phyloP scores from a whole-genome alignment of 352 stramenopile genomes.

The Phytophthora tubulina region DNA sequence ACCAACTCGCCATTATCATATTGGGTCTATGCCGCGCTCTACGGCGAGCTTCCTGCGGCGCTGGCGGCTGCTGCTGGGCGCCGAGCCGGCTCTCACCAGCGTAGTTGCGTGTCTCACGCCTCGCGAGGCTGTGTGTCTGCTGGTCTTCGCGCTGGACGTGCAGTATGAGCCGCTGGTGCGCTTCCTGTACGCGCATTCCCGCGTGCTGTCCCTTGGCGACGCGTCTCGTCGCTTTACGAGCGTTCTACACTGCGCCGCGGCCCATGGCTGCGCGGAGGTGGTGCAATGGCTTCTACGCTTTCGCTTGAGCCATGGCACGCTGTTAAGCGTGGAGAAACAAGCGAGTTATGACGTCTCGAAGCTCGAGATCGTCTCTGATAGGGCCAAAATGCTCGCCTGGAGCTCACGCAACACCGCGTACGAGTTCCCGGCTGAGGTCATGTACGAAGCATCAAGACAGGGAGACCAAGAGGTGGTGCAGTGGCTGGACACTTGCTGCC shows the following conservation, averaged over 20 bases:
- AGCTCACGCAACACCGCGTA: constrained; percentile 45
- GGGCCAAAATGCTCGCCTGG: constrained; percentile 38
- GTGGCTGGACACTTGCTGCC: constrained; percentile 51
- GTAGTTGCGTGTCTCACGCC: constrained; percentile 39
- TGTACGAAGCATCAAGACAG: constrained; percentile 52
- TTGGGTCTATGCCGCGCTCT: constrained; percentile 2
- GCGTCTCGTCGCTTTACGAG: constrained; percentile 34
- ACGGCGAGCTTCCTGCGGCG: constrained; percentile 21
- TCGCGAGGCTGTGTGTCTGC: constrained; percentile 40
- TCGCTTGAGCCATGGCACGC: constrained; percentile 25
- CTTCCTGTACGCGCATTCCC: constrained; percentile 41
- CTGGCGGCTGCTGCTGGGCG: constrained; percentile 33
- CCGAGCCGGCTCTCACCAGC: constrained; percentile 30
- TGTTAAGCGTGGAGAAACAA: constrained; percentile 20
- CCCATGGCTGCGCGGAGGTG: constrained; percentile 37
- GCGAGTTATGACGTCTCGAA: constrained; percentile 1
- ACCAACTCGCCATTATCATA: constrained; percentile 1
- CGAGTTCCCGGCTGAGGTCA: constrained; percentile 45
- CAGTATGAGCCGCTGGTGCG: constrained; percentile 36
- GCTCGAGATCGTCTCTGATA: background rate
- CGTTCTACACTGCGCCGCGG: constrained; percentile 50
- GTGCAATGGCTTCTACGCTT: constrained; percentile 50
- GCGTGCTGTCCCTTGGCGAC: constrained; percentile 43
- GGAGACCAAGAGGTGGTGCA: constrained; percentile 47
- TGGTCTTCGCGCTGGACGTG: constrained; percentile 48